Percentiles rank a stretch among this genome's conserved stretches.
These are phyloP conservation scores for Afroboletus lepidellus DNA, from an alignment of 1,284 basidiomycete species.

Conservation along the genomic window DNA sequence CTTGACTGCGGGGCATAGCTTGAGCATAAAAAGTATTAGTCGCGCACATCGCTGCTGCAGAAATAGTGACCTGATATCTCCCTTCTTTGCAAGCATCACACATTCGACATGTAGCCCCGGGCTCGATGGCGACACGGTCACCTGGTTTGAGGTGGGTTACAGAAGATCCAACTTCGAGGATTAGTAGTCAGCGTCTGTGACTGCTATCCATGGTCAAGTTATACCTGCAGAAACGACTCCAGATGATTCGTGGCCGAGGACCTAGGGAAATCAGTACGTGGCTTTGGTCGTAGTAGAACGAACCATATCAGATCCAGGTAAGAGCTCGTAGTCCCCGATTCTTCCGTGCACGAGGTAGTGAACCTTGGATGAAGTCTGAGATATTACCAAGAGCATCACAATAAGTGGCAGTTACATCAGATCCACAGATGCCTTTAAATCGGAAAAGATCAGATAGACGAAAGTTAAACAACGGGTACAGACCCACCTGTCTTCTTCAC, in stretches of 20 bases:
- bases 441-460: conserved; percentile 9
- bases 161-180: conserved; percentile 29
- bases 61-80: conserved; percentile 64
- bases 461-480: background rate
- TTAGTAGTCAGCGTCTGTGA: background rate
- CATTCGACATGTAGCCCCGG: conserved; percentile 71
- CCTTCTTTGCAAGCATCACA: conserved; percentile 79
- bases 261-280: conserved; percentile 27
- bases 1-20: conserved; percentile 76
- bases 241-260: conserved; percentile 59
- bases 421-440: conserved; percentile 79
- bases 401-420: conserved; percentile 59
- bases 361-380: conserved; percentile 43
- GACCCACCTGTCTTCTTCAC: conserved; percentile 86
- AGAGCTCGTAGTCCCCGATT: conserved; percentile 77
- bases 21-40: conserved; percentile 9
- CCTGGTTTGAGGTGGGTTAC: conserved; percentile 63
- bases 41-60: background rate
- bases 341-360: conserved; percentile 77
- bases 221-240: conserved; percentile 46
- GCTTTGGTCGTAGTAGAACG: conserved; percentile 3
- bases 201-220: background rate
- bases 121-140: conserved; percentile 86
- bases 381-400: background rate
- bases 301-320: conserved; percentile 69